These are phyloP conservation scores for Astrothelium subdiscretum DNA, from an alignment of 495 filamentous ascomycete species.

Conservation along the genomic window DNA sequence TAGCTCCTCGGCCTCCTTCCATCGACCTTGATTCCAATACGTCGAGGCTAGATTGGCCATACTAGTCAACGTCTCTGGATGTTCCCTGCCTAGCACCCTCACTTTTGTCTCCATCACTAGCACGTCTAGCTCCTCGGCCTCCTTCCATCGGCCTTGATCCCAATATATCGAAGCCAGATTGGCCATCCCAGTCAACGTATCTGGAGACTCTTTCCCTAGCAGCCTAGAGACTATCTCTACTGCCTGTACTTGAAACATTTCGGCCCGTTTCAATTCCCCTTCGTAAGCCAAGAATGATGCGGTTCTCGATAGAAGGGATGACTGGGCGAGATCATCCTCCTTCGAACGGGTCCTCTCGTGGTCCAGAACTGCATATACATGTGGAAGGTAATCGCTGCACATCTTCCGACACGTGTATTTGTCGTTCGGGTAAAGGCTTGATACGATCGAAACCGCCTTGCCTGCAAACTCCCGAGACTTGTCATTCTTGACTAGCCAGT, in stretches of 20 bases:
- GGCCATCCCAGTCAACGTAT: slow-evolving; percentile 7
- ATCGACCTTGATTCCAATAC: slow-evolving; percentile 8
- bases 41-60: slow-evolving; percentile 4
- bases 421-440: background rate
- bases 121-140: slow-evolving; percentile 4
- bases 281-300: background rate
- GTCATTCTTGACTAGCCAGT: slow-evolving; percentile 28
- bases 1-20: slow-evolving; percentile 7
- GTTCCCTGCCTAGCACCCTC: background rate
- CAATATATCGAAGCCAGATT: slow-evolving; percentile 3
- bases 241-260: background rate
- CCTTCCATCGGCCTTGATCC: slow-evolving; percentile 10
- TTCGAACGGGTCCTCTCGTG: background rate
- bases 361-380: background rate
- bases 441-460: slow-evolving; percentile 24
- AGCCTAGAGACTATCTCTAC: background rate
- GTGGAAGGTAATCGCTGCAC: background rate
- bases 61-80: slow-evolving; percentile 3
- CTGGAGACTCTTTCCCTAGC: slow-evolving; percentile 15
- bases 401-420: background rate
- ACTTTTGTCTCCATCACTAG: background rate
- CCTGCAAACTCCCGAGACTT: slow-evolving; percentile 18
- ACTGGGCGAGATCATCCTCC: background rate
- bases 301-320: background rate
- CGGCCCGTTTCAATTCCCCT: background rate